Percentiles rank a stretch among this genome's conserved stretches.
These are phyloP conservation scores for Pichia sp. DNA, from an alignment of 1,139 yeast species.

Conservation along the genomic window DNA sequence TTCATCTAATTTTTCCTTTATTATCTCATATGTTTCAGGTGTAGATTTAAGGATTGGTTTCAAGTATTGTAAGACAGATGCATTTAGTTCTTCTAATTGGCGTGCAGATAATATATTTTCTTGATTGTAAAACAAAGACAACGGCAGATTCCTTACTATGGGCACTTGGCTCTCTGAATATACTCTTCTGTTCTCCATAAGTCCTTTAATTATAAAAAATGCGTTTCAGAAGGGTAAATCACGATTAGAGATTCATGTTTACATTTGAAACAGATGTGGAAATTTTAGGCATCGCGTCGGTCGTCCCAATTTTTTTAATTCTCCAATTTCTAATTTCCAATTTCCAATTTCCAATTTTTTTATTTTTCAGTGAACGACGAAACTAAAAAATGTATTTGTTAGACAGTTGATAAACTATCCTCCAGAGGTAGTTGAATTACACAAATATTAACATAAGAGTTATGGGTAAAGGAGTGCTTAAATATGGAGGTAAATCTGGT, in stretches of 20 bases:
- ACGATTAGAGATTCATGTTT: background rate
- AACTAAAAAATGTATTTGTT: background rate
- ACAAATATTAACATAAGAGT: background rate
- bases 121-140: constrained; percentile 3
- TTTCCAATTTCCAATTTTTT: too few relatives aligned
- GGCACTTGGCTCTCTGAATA: constrained; percentile 9
- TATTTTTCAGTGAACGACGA: background rate
- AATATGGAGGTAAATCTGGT: constrained; percentile 70
- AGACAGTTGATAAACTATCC: background rate
- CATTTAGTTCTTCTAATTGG: constrained; percentile 14
- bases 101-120: constrained; percentile 10
- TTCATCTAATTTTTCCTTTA: constrained; percentile 1
- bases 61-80: constrained; percentile 16
- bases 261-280: background rate
- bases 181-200: constrained; percentile 3
- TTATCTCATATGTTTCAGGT: constrained; percentile 1
- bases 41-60: constrained; percentile 7
- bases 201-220: background rate
- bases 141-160: constrained; percentile 3
- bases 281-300: background rate
- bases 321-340: background rate
- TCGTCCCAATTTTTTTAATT: background rate
- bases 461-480: constrained; percentile 49
- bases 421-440: background rate
- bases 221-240: background rate